phyloP scores from a whole-genome alignment of 805 yeast genomes.

The Debaryomyces castellii region DNA sequence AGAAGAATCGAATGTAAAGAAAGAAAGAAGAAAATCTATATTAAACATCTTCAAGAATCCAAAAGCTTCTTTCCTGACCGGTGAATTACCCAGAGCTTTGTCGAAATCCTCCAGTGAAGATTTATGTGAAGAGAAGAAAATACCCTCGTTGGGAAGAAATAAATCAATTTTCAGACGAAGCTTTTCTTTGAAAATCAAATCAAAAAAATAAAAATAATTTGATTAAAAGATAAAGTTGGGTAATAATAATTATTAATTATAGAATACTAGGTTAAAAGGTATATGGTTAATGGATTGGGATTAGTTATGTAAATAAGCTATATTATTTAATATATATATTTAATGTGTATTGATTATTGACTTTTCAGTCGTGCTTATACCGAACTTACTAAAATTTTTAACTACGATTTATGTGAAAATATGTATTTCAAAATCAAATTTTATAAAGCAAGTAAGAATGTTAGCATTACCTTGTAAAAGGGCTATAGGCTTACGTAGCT shows the following conservation, averaged over 20 bases:
- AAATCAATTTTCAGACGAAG: conserved; percentile 12
- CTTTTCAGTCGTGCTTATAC: neutral
- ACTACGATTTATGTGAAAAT: neutral
- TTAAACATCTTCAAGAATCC: conserved; percentile 12
- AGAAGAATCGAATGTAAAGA: neutral
- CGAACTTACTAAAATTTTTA: neutral
- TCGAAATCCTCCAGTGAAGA: neutral
- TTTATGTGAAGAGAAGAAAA: neutral
- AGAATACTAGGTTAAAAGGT: neutral
- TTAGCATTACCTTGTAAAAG: conserved; percentile 1
- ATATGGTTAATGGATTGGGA: neutral
- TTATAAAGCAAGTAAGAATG: neutral
- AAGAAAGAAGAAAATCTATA: conserved; percentile 14
- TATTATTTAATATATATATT: too few relatives aligned
- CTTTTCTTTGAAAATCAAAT: conserved; percentile 16
- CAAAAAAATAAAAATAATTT: conserved; percentile 9
- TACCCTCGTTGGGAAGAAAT: conserved; percentile 4
- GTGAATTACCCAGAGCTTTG: neutral
- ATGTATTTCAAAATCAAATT: neutral
- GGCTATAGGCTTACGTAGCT: conserved; percentile 4
- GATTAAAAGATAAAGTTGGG: too few relatives aligned
- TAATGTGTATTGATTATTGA: neutral
- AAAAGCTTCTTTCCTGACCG: neutral
- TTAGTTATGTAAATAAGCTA: too few relatives aligned
- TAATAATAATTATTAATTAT: neutral